These are phyloP conservation scores for Claviceps citrina DNA, from an alignment of 2,329 filamentous ascomycete species.

Conservation along the genomic window DNA sequence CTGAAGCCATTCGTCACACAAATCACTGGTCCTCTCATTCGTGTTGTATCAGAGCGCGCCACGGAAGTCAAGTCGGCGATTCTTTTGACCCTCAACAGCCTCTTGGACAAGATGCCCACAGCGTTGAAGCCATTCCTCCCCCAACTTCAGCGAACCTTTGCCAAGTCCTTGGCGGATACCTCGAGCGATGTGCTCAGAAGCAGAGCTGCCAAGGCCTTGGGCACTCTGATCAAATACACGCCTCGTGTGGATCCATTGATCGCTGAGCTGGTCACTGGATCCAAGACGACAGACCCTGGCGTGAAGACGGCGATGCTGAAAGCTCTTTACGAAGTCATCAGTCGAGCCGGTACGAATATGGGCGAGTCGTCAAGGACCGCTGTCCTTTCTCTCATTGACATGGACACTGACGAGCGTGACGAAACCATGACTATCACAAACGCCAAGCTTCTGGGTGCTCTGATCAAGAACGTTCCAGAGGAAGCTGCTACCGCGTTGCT, in stretches of 20 bases:
- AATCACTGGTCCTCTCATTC: conserved; percentile 92
- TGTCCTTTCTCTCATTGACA: conserved; percentile 80
- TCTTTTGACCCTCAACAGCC: conserved; percentile 80
- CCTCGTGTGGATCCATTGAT: conserved; percentile 92
- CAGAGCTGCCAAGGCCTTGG: conserved; percentile 82
- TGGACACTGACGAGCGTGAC: conserved; percentile 60
- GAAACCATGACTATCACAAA: conserved; percentile 75
- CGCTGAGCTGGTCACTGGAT: conserved; percentile 81
- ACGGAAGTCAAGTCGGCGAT: conserved; percentile 94
- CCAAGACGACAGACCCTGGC: conserved; percentile 69
- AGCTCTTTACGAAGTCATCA: conserved; percentile 88
- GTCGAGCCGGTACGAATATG: conserved; percentile 90
- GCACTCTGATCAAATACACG: conserved; percentile 88
- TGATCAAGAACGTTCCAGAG: conserved; percentile 70
- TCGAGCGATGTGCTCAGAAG: conserved; percentile 77
- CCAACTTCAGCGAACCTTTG: conserved; percentile 91
- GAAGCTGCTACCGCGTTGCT: conserved; percentile 46
- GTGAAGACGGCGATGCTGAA: conserved; percentile 95
- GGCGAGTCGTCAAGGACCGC: conserved; percentile 73
- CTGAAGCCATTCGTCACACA: conserved; percentile 93
- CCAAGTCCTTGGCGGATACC: conserved; percentile 84
- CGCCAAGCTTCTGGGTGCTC: conserved; percentile 73
- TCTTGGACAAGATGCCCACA: conserved; percentile 89
- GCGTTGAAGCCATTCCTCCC: conserved; percentile 94
- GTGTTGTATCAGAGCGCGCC: conserved; percentile 91